Conservation (phyloP, 345 rosid genomes). For the Acer campestre region DNA sequence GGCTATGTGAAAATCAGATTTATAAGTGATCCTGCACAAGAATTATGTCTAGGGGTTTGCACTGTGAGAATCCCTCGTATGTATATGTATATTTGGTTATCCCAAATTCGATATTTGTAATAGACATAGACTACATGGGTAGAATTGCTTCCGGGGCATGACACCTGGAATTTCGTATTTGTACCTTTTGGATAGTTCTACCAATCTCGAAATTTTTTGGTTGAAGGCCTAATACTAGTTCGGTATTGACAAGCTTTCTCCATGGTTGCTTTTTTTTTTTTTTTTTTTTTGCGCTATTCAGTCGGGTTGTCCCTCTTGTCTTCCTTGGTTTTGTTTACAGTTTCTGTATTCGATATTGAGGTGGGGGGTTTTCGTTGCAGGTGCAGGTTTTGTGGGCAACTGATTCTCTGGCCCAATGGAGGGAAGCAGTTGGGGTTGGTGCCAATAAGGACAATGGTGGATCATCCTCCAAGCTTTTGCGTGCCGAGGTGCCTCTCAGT, state of each 20-base stretch:
- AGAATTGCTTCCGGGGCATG: background rate
- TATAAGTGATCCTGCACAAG: no score
- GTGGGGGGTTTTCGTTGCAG: conserved; percentile 39
- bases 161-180: background rate
- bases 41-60: no score
- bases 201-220: background rate
- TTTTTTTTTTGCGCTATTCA: conserved; percentile 10
- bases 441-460: conserved; percentile 38
- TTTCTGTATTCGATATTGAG: background rate
- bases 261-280: background rate
- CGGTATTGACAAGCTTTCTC: background rate
- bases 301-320: background rate
- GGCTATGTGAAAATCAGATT: no score
- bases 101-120: background rate
- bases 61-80: no score
- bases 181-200: background rate
- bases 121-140: background rate
- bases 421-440: conserved; percentile 56
- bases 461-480: conserved; percentile 66
- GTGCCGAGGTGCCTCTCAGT: conserved; percentile 70
- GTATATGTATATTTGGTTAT: background rate
- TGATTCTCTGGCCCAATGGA: conserved; percentile 76
- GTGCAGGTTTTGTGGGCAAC: conserved; percentile 77
- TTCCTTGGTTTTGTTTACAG: background rate
- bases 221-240: background rate